Conservation (phyloP, 1,284 basidiomycete species). For the Entoloma clypeatum region DNA sequence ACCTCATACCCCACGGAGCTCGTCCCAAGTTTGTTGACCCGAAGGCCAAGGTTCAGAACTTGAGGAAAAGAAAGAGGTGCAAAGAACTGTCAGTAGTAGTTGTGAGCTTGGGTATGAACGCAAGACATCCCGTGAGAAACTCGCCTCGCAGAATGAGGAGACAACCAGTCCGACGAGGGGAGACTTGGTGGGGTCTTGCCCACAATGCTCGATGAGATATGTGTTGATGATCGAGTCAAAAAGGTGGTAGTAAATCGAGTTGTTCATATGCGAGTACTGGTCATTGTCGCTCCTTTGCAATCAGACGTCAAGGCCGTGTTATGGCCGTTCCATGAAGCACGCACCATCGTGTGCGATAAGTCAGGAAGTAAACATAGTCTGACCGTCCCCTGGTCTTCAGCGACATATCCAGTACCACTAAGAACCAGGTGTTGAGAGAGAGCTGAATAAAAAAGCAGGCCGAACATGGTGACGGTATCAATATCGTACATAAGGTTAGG, state of each 20-base stretch:
- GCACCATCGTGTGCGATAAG: conserved; percentile 68
- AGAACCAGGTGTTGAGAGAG: neutral
- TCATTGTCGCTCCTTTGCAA: conserved; percentile 71
- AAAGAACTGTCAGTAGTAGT: conserved; percentile 44
- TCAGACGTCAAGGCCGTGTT: conserved; percentile 1
- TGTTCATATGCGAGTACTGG: conserved; percentile 76
- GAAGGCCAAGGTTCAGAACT: conserved; percentile 60
- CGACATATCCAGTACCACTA: conserved; percentile 13
- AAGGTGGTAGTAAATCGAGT: conserved; percentile 73
- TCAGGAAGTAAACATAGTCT: conserved; percentile 57
- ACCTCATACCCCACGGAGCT: conserved; percentile 76
- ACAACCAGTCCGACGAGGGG: conserved; percentile 67
- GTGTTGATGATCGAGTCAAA: conserved; percentile 76
- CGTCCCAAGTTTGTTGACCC: conserved; percentile 59
- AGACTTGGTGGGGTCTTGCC: conserved; percentile 46
- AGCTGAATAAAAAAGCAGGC: conserved; percentile 1
- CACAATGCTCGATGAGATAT: conserved; percentile 61
- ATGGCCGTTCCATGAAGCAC: conserved; percentile 17
- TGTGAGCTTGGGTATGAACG: conserved; percentile 1
- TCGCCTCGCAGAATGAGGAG: conserved; percentile 61
- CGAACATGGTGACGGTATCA: conserved; percentile 1
- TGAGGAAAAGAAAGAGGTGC: conserved; percentile 66
- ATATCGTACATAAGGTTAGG: conserved; percentile 15
- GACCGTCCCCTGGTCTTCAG: conserved; percentile 39
- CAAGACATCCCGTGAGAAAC: conserved; percentile 4